Base-by-base conservation (phyloP, 768 basidiomycete species). In the Agrocybe chaxingu region DNA sequence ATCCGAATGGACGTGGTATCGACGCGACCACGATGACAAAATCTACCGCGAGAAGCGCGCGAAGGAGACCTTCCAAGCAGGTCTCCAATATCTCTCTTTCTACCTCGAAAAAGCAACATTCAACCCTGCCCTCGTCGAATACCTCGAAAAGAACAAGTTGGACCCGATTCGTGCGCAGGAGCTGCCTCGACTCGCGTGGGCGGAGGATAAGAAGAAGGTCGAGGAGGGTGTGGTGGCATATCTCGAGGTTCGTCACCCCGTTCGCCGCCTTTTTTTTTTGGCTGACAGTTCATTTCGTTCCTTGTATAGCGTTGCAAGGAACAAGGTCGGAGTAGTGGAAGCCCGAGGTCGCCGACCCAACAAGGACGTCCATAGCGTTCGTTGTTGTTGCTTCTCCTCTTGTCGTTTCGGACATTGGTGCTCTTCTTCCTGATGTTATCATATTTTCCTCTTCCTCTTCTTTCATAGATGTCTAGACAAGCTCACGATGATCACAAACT, bases 1-100 rank as follows among this genome's bases (percentile, higher is more conserved):
- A 4, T 24, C 52, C 0, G 61, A 64, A 54, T 64, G 63, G 63
- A 61, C 57, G 35, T 64, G 63, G 63, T 62, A 57, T 42, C 61
- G 63, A 7, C 57, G 57, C 32, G 63, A 55, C 2, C 58, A 61
- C 37, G 63, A 64, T 5, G 63, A 64, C 44, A 60, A 61, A 8
- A 58, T 64, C 13, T 64, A 53, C 48, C 57, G 63, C 7, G 63
- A 64, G 50, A 56, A 57, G 34, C 52, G 51, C 41, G 58, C 63
- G 3, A 64, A 64, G 29, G 63, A 64, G 32, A 62, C 61, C 4
- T 64, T 64, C 56, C 63, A 62, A 34, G 63, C 59, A 1, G 63
- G 61, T 1, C 42, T 64, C 2, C 59, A 59, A 13, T 64, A 62
- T 32, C 48, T 64, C 11, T 48, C 63, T 2, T 62, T 59, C 46